Percentiles rank a stretch among this genome's conserved stretches.
Evolutionary conservation across 2,329 filamentous ascomycete genomes (phyloP).

Genomic region (Pseudopithomyces chartarum): DNA sequence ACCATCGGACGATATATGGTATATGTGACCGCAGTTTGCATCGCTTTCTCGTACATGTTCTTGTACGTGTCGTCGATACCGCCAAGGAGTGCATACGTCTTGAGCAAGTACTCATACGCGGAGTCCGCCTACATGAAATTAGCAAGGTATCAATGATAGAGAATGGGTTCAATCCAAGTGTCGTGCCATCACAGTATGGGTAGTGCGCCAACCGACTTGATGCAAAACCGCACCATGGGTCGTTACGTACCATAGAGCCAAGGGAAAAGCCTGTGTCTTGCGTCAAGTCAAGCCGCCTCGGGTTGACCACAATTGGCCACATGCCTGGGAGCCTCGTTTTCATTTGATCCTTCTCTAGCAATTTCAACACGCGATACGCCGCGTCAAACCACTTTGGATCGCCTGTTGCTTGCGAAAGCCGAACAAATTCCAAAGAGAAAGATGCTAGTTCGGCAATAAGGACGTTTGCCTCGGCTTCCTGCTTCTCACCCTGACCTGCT

Average conservation of each 20-base stretch:
- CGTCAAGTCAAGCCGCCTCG: slow-evolving; percentile 47
- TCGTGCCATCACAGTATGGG: neutral
- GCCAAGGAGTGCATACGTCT: slow-evolving; percentile 53
- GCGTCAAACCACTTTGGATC: slow-evolving; percentile 55
- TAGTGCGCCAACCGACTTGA: neutral
- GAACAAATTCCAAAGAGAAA: slow-evolving; percentile 55
- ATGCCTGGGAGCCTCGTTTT: slow-evolving; percentile 53
- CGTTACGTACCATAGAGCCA: slow-evolving; percentile 33
- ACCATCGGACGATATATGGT: slow-evolving; percentile 57
- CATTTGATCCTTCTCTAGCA: slow-evolving; percentile 49
- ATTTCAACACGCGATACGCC: slow-evolving; percentile 48
- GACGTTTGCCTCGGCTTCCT: slow-evolving; percentile 47
- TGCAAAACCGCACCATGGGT: neutral
- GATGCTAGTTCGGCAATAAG: slow-evolving; percentile 55
- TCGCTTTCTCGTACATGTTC: slow-evolving; percentile 61
- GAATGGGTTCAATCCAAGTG: neutral
- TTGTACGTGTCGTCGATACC: slow-evolving; percentile 53
- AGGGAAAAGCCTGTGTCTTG: slow-evolving; percentile 43
- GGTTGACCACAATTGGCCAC: slow-evolving; percentile 54
- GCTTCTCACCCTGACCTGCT: slow-evolving; percentile 43
- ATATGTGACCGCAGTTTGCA: slow-evolving; percentile 50
- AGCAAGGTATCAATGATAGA: neutral
- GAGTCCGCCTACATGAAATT: slow-evolving; percentile 30
- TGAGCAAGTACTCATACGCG: slow-evolving; percentile 49
- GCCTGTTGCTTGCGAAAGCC: slow-evolving; percentile 51